Evolutionary conservation across 1,284 basidiomycete species (phyloP), one percentile per base, ranked within the genome.

Genomic region (Cutaneotrichosporon daszewskae): DNA sequence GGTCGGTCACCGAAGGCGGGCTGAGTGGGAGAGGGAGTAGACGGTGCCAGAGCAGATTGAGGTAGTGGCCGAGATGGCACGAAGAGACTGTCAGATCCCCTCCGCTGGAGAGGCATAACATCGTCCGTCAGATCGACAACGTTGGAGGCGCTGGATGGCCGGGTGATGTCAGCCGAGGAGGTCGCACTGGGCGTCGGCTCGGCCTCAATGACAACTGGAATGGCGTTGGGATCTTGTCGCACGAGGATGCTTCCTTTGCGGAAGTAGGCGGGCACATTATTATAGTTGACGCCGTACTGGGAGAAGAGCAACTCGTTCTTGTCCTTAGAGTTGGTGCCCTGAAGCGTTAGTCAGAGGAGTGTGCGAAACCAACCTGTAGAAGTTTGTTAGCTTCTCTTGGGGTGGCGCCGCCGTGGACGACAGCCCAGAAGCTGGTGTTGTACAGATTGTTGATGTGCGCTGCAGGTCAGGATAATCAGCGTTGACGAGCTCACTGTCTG

Each of bases 401-500:
- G 0, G 81, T 83, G 62, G 84, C 73, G 0, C 82, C 84, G 8
- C 82, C 86, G 32, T 86, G 81, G 0, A 97, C 82, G 9, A 98
- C 76, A 0, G 91, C 85, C 95, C 94, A 98, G 66, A 97, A 98
- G 0, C 76, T 76, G 0, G 95, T 97, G 61, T 98, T 98, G 75
- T 98, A 94, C 18, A 98, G 74, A 64, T 97, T 98, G 69, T 98
- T 98, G 68, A 98, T 87, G 66, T 98, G 95, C 0, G 95, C 91
- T 95, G 60, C 2, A 8, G 20, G 28, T 10, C 28, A 31, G 28
- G 14, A n/a, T 14, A 11, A 16, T 6, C 14, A n/a, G 12, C 19
- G 20, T n/a, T 14, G 18, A 12, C 13, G 5, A 9, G 76, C 87
- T 60, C 63, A 92, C 90, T 94, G 68, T 97, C 94, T 0, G 84